These are phyloP conservation scores for sweet orange (Citrus sinensis) DNA, from an alignment of 345 rosid species.

Conservation along the genomic window DNA sequence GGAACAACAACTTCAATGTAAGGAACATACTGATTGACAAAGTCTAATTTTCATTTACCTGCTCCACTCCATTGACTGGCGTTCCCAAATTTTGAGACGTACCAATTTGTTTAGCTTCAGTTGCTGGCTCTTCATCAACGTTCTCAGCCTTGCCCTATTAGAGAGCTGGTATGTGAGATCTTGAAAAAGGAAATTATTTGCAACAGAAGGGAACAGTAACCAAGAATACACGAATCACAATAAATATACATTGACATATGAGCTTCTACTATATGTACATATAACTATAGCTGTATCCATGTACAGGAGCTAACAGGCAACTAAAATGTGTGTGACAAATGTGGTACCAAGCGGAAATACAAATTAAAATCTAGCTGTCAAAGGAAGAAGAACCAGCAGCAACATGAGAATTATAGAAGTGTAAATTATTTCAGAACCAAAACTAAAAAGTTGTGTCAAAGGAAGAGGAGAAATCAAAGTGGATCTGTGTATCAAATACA, in stretches of 20 bases:
- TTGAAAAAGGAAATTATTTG: slow-evolving; percentile 11
- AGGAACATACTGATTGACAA: slow-evolving; percentile 5
- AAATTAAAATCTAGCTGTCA: neutral
- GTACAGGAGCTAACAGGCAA: neutral
- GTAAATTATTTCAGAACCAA: neutral
- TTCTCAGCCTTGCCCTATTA: slow-evolving; percentile 28
- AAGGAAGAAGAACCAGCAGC: neutral
- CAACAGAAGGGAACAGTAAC: neutral
- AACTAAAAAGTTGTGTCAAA: neutral
- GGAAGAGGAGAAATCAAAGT: neutral
- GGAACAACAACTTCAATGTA: neutral
- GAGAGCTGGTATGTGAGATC: slow-evolving; percentile 3
- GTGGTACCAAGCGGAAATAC: neutral
- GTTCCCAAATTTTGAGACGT: slow-evolving; percentile 29
- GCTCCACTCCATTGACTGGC: slow-evolving; percentile 24
- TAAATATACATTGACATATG: neutral
- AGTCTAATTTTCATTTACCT: slow-evolving; percentile 27
- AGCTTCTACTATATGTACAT: neutral
- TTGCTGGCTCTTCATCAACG: slow-evolving; percentile 26
- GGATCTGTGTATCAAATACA: neutral
- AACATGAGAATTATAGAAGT: neutral
- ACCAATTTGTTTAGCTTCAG: slow-evolving; percentile 31
- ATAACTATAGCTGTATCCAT: neutral
- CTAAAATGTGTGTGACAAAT: neutral
- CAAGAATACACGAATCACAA: neutral